These are phyloP conservation scores for Fusarium sp. DNA, from an alignment of 2,329 filamentous ascomycete genomes.

Conservation along the genomic window DNA sequence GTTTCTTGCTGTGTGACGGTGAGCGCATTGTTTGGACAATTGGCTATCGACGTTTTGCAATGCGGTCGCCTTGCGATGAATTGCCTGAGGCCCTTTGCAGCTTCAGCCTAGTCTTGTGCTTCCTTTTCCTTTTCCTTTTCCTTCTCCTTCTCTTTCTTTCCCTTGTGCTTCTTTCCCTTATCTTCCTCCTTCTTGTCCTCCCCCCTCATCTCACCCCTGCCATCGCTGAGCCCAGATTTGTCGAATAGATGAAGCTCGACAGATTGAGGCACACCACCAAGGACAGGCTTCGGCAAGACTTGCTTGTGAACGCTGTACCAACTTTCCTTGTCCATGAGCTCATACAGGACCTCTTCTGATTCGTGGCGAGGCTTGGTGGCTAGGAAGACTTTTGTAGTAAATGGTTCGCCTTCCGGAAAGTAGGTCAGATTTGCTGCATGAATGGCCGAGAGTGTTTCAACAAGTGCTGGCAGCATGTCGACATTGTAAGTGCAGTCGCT, in stretches of 20 bases:
- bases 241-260: constrained; percentile 64
- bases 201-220: constrained; percentile 6
- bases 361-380: constrained; percentile 66
- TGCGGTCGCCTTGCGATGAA: constrained; percentile 21
- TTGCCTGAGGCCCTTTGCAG: constrained; percentile 23
- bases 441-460: constrained; percentile 62
- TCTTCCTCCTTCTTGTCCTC: background rate
- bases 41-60: constrained; percentile 25
- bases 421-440: constrained; percentile 50
- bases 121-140: background rate
- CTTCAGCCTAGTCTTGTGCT: constrained; percentile 13
- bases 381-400: constrained; percentile 58
- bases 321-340: constrained; percentile 54
- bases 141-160: background rate
- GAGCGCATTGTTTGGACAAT: constrained; percentile 23
- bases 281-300: constrained; percentile 56
- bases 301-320: constrained; percentile 57
- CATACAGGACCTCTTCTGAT: constrained; percentile 61
- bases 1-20: constrained; percentile 2
- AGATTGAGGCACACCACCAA: constrained; percentile 55
- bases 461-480: constrained; percentile 63
- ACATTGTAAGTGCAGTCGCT: constrained; percentile 71
- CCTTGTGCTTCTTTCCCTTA: background rate
- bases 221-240: constrained; percentile 45
- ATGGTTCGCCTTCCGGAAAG: constrained; percentile 18